Evolutionary conservation across 2,329 filamentous ascomycete genomes (phyloP), one percentile per base, ranked within the genome.

Genomic region (Fusarium sterilihyphosum): DNA sequence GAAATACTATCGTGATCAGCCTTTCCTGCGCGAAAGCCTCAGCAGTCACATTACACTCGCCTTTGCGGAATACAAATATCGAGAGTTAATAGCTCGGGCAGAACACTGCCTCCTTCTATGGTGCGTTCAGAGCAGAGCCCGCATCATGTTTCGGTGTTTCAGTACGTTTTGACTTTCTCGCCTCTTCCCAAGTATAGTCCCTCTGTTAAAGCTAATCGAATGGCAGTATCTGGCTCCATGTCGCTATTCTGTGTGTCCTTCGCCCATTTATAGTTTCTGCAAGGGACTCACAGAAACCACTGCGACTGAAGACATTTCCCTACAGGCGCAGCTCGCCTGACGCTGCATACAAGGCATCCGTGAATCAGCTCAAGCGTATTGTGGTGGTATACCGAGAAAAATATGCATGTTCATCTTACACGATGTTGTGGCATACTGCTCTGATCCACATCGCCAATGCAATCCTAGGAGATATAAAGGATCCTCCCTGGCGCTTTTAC

Each of bases 211-310:
- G 26, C 63, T 73, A 20, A 70, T 11, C 20, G 37, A 20, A 31
- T n/a, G n/a, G n/a, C 33, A 85, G 83, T 59, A 81, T 85, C n/a
- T 85, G 82, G 83, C 73, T 84, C 11, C 83, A 85, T 44, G 78
- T 79, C 14, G 80, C 78, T 17, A 76, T 85, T 22, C 79, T 85
- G 8, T 80, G 82, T 29, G 79, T 85, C 14, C 81, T 83, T n/a
- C 73, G 76, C 5, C 76, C 77, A 13, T 78, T 78, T 50, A 54
- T 73, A 10, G 38, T 58, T 46, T 57, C 40, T 35, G 72, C 54
- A 24, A 61, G 26, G 24, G 24, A 40, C 26, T 37, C 50, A 4
- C 16, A 16, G 31, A 67, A 70, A n/a, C 58, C 58, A 13, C 26
- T 60, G 3, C 59, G 46, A 8, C 40, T 73, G 35, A 70, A 56